These are phyloP conservation scores for Xylariaceae sp. DNA, from an alignment of 2,329 filamentous ascomycete species.

Conservation along the genomic window DNA sequence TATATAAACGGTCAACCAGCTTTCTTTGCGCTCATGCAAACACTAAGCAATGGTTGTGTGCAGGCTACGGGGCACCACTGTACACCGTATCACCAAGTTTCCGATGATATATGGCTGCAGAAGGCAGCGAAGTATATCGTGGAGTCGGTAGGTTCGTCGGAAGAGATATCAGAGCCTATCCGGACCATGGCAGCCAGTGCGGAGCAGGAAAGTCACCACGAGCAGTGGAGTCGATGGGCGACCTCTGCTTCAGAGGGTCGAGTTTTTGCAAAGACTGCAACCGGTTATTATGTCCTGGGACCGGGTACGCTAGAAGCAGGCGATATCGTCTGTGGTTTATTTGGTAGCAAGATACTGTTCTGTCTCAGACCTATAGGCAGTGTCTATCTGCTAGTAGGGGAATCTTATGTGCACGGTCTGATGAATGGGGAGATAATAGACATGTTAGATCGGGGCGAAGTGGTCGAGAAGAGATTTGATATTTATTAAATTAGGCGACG, in stretches of 20 bases:
- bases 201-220: background rate
- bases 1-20: background rate
- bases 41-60: background rate
- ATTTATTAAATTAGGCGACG: too few relatives aligned
- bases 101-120: background rate
- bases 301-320: too few relatives aligned
- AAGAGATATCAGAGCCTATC: background rate
- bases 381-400: too few relatives aligned
- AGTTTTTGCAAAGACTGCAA: too few relatives aligned
- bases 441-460: background rate
- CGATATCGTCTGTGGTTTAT: too few relatives aligned
- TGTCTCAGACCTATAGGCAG: too few relatives aligned
- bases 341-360: too few relatives aligned
- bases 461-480: background rate
- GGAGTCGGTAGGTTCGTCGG: background rate
- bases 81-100: background rate
- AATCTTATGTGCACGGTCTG: too few relatives aligned
- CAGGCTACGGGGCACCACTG: background rate
- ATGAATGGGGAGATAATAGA: slow-evolving; percentile 1
- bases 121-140: slow-evolving; percentile 1
- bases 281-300: too few relatives aligned
- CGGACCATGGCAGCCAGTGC: background rate
- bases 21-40: background rate
- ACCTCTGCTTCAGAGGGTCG: too few relatives aligned
- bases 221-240: too few relatives aligned